Evolutionary conservation across 169 alveolate genomes (phyloP).

Genomic region (Cryptosporidium parvum): DNA sequence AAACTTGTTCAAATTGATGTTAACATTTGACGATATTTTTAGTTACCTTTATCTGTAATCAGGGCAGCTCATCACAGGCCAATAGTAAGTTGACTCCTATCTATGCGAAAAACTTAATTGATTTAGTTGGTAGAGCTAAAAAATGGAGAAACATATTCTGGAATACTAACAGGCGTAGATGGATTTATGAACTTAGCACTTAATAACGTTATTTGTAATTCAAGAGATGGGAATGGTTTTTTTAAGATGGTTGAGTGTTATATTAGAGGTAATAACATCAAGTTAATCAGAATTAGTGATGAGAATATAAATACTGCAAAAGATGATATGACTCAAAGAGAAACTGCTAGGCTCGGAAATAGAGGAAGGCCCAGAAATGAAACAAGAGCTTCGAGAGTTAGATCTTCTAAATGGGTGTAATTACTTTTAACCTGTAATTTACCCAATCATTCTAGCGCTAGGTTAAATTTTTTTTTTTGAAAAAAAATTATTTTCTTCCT

Average conservation of each 20-base stretch:
- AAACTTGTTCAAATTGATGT: neutral
- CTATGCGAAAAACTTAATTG: neutral
- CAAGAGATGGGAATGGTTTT: slow-evolving; percentile 86
- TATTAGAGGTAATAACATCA: slow-evolving; percentile 87
- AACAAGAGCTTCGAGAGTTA: slow-evolving; percentile 27
- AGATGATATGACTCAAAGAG: slow-evolving; percentile 81
- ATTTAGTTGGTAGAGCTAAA: slow-evolving; percentile 86
- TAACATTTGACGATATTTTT: neutral
- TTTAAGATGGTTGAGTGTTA: slow-evolving; percentile 86
- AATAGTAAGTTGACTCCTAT: slow-evolving; percentile 81
- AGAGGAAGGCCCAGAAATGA: slow-evolving; percentile 67
- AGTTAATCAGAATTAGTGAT: slow-evolving; percentile 86
- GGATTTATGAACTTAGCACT: slow-evolving; percentile 87
- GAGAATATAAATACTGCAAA: slow-evolving; percentile 84
- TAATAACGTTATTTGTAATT: slow-evolving; percentile 86
- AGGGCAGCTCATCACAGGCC: slow-evolving; percentile 87
- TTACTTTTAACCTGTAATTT: neutral
- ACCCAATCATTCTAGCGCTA: slow-evolving; percentile 32
- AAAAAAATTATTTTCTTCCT: slow-evolving; percentile 40
- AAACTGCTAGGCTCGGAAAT: slow-evolving; percentile 9
- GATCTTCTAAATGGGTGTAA: slow-evolving; percentile 23
- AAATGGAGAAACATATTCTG: slow-evolving; percentile 89
- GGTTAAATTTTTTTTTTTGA: slow-evolving; percentile 10
- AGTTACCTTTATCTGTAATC: slow-evolving; percentile 86
- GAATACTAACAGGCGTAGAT: slow-evolving; percentile 85